A percentile compares a stretch with the other conserved stretches of the same genome.
These are phyloP conservation scores for Ziziphus jujuba DNA, from an alignment of 306 rosid species.

Conservation along the genomic window DNA sequence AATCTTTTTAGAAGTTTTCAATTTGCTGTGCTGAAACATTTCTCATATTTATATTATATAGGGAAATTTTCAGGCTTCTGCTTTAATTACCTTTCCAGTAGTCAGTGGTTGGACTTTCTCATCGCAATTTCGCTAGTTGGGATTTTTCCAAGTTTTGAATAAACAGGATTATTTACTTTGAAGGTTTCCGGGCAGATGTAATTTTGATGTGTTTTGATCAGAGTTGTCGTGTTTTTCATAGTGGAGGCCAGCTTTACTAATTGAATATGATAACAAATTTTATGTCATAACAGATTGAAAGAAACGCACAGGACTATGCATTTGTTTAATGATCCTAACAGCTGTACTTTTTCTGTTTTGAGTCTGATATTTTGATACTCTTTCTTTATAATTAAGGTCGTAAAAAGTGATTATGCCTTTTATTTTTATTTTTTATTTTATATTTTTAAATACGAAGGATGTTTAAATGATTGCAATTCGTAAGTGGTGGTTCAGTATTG, in stretches of 20 bases:
- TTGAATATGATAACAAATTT: too few species aligned
- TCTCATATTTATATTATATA: conserved; percentile 12
- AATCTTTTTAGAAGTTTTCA: conserved; percentile 2
- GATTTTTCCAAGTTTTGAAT: conserved; percentile 2
- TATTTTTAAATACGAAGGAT: conserved; percentile 43
- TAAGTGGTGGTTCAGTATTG: too few species aligned
- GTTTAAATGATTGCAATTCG: too few species aligned
- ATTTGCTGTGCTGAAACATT: conserved; percentile 1
- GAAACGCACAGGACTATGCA: too few species aligned
- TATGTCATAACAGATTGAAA: too few species aligned
- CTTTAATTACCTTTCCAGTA: conserved; percentile 65
- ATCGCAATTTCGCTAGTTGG: conserved; percentile 36
- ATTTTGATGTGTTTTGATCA: conserved; percentile 4
- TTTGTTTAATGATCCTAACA: too few species aligned
- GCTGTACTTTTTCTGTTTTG: too few species aligned
- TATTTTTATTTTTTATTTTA: too few species aligned
- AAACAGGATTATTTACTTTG: conserved; percentile 16
- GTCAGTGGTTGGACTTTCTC: conserved; percentile 74
- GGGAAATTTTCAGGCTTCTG: conserved; percentile 68
- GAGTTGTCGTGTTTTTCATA: background rate
- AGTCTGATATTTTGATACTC: too few species aligned
- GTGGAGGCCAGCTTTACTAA: background rate
- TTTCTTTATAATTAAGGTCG: too few species aligned
- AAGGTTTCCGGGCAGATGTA: conserved; percentile 21
- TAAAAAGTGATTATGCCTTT: too few species aligned